Base-by-base conservation (phyloP, 2,329 filamentous ascomycete species). In the Trichoderma harzianum region DNA sequence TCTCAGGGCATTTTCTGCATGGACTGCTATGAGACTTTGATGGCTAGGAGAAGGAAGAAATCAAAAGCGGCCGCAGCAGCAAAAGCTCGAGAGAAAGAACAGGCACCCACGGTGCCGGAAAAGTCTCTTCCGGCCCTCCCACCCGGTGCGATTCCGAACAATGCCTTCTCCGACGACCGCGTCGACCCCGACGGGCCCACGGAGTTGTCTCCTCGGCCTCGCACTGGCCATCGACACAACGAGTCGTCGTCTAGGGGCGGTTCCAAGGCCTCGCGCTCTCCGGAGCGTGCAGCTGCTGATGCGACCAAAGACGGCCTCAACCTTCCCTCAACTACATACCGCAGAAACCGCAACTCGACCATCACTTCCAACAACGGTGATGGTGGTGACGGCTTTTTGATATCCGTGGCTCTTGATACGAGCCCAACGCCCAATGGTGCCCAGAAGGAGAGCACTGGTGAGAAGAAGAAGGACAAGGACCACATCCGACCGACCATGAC, bases 1-100 rank as follows among this genome's bases (percentile, higher is more conserved):
- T 98, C 95, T 8, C 96, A 98, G 82, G 96, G 96, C 73, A 99
- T 99, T 77, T 98, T 99, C 80, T 99, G 96, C 84, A 99, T 99
- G 96, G 94, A 92, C 78, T 99, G 96, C 80, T 96, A 99, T 79
- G 96, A 99, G 82, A 96, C 94, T 32, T 84, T 99, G 68, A 98
- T 98, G 94, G 94, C 95, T 64, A 88, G 95, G 74, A 89, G 95
- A 75, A 89, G 94, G 78, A 98, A 98, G 84, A 94, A 93, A 81
- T 91, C 92, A 51, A 94, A 93, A 81, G 88, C 90, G 67, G 86
- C 88, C 55, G 86, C 87, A 0, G 78, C 80, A 21, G 86, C 88
- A 63, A 91, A 91, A 77, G 82, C 86, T 65, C 85, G 88, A 77
- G 89, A 90, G 75, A 91, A 91, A 79, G 89, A 91, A 18, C 81